Evolutionary conservation across 73 alveolate genomes (phyloP), one percentile per base, ranked within the genome.

Genomic region (Stentor roeselii): DNA sequence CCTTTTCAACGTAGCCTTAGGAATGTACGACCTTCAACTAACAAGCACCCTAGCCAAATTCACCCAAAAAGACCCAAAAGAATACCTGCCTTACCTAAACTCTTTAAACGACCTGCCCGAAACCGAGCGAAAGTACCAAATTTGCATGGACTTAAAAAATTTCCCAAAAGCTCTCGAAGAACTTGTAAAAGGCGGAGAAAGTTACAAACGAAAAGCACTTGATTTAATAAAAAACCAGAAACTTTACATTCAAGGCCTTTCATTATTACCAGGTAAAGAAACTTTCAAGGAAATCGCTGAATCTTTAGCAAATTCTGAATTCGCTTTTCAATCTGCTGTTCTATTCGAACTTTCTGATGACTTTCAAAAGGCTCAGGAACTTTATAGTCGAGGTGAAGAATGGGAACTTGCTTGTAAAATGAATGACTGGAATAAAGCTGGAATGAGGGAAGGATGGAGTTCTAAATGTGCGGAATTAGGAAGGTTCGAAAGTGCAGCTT

Each of bases 31-130:
- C 85, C 95, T 97, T 78, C 99, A 97, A 80, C 87, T 97, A 84
- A 99, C 96, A 6, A 95, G 94, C 30, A 85, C 92, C 90, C 97
- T 91, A 1, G 99, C 99, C 36, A 89, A 97, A 83, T 93, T 92
- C 84, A 97, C 99, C 0, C 96, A 94, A 85, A 97, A 97, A 86
- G 99, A 97, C 83, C 99, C 99, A n/a, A 97, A 95, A 85, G 99
- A 97, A 89, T 97, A 94, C 86, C 90, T 97, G 34, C 97, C 97
- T 31, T 95, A 95, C 88, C 85, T 97, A 77, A 67, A 67, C 2
- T 67, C 80, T 21, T 67, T 67, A 67, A 67, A 89, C 37, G 27
- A 67, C 11, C 11, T 67, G 41, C 27, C n/a, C 37, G 80, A 67
- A 1, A 40, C 34, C 11, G 21, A 32, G 34, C 21, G 14, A 34